Conservation (phyloP, 768 basidiomycete species). For the Kwoniella dejecticola region DNA sequence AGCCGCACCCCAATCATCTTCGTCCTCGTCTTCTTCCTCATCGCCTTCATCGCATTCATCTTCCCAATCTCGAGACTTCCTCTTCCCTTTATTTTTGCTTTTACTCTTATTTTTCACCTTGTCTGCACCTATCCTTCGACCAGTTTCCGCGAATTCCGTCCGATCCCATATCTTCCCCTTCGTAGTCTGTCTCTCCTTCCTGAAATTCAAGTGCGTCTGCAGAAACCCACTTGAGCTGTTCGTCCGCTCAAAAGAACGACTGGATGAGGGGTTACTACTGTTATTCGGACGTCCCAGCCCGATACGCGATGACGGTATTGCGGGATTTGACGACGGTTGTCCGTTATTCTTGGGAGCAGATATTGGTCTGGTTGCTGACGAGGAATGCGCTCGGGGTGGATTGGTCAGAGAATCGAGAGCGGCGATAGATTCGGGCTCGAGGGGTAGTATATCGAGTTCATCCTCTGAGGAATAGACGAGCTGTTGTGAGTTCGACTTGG, state of each 20-base stretch:
- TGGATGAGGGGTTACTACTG: background rate
- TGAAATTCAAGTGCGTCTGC: slow-evolving; percentile 51
- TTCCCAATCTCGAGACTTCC: slow-evolving; percentile 29
- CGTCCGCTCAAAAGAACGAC: slow-evolving; percentile 1
- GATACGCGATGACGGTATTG: slow-evolving; percentile 27
- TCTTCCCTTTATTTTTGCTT: slow-evolving; percentile 51
- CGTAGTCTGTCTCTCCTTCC: slow-evolving; percentile 46
- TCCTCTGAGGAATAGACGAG: slow-evolving; percentile 14
- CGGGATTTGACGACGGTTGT: background rate
- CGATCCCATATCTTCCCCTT: slow-evolving; percentile 81
- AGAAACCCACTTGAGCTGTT: slow-evolving; percentile 16
- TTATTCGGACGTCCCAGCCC: slow-evolving; percentile 12
- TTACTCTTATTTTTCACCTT: slow-evolving; percentile 62
- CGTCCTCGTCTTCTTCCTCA: slow-evolving; percentile 56
- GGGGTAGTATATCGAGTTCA: slow-evolving; percentile 17
- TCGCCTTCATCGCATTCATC: slow-evolving; percentile 47
- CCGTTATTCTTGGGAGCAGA: background rate
- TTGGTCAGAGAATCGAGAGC: slow-evolving; percentile 8
- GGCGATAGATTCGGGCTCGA: slow-evolving; percentile 17
- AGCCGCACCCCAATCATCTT: slow-evolving; percentile 59
- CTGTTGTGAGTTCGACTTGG: background rate
- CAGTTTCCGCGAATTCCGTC: slow-evolving; percentile 80
- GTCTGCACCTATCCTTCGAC: slow-evolving; percentile 60
- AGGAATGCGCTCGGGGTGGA: background rate
- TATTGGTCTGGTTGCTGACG: background rate